Percentiles rank a stretch among this genome's conserved stretches.
phyloP scores from a whole-genome alignment of 208 protist genomes.

The Tritrichomonas musculus region DNA sequence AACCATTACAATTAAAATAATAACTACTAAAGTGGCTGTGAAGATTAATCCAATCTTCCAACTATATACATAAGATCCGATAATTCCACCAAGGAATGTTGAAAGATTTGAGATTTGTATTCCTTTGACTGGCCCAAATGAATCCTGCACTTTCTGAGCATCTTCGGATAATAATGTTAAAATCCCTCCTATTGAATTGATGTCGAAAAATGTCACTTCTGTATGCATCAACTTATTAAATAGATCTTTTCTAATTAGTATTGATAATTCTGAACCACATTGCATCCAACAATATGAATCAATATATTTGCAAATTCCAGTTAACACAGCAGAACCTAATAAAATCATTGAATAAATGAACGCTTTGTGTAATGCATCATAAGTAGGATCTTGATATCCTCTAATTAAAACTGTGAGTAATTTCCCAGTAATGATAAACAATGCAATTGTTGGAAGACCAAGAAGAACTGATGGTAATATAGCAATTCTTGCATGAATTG shows the following conservation, averaged over 20 bases:
- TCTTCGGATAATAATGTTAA: neutral
- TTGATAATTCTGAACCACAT: neutral
- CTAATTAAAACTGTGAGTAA: too few relatives aligned
- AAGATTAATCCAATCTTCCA: neutral
- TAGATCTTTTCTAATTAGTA: neutral
- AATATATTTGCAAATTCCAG: neutral
- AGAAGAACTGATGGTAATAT: too few relatives aligned
- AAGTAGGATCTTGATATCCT: too few relatives aligned
- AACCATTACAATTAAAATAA: neutral
- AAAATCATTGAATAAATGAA: neutral
- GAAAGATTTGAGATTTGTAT: neutral
- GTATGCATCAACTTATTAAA: neutral
- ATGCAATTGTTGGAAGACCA: too few relatives aligned
- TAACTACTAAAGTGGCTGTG: neutral
- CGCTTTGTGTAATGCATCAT: too few relatives aligned
- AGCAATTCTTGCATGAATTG: too few relatives aligned
- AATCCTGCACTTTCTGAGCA: neutral
- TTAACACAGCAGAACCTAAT: neutral
- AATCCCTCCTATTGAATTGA: neutral
- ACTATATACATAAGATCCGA: neutral
- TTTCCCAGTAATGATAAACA: too few relatives aligned
- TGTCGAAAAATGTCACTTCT: neutral
- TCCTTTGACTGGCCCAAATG: neutral
- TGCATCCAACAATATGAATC: neutral
- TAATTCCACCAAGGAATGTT: neutral